Percentiles rank a stretch among this genome's conserved stretches.
phyloP scores from a whole-genome alignment of 2,329 filamentous ascomycete species.

The Xylariaceae sp. region DNA sequence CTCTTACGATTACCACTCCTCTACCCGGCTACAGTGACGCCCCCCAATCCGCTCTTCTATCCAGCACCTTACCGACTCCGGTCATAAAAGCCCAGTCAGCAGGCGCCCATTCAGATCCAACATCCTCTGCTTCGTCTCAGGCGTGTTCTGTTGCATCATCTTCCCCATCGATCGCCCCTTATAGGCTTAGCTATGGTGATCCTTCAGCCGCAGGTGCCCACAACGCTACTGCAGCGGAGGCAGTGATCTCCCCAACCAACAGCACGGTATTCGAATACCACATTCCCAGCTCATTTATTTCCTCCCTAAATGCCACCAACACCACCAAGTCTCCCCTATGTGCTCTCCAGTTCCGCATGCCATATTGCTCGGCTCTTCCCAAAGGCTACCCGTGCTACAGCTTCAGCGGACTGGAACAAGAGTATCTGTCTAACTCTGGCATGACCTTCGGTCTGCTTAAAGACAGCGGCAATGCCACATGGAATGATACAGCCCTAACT shows the following conservation, averaged over 20 bases:
- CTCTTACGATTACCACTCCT: no score
- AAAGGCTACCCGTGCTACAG: conserved; percentile 37
- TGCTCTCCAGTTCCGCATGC: conserved; percentile 39
- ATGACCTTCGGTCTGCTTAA: conserved; percentile 32
- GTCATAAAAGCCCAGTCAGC: conserved; percentile 6
- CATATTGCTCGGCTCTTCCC: conserved; percentile 33
- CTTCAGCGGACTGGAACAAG: conserved; percentile 38
- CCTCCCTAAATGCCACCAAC: conserved; percentile 2
- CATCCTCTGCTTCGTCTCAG: no score
- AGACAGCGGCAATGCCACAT: conserved; percentile 24
- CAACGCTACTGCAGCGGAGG: conserved; percentile 24
- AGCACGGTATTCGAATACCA: conserved; percentile 32
- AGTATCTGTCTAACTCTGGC: conserved; percentile 32
- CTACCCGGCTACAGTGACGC: no score
- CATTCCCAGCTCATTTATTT: conserved; percentile 29
- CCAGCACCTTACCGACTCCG: neutral
- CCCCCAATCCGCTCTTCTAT: no score
- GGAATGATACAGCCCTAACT: conserved; percentile 34
- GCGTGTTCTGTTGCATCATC: conserved; percentile 28
- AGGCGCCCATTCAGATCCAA: no score
- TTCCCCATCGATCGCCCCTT: conserved; percentile 34
- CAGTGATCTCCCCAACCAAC: conserved; percentile 25
- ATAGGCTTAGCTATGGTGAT: conserved; percentile 23
- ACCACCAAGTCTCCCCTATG: conserved; percentile 18
- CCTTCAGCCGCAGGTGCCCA: conserved; percentile 15